A percentile compares a stretch with the other conserved stretches of the same genome.
These are phyloP conservation scores for Takashimella koratensis DNA, from an alignment of 1,284 basidiomycete genomes.

Conservation along the genomic window DNA sequence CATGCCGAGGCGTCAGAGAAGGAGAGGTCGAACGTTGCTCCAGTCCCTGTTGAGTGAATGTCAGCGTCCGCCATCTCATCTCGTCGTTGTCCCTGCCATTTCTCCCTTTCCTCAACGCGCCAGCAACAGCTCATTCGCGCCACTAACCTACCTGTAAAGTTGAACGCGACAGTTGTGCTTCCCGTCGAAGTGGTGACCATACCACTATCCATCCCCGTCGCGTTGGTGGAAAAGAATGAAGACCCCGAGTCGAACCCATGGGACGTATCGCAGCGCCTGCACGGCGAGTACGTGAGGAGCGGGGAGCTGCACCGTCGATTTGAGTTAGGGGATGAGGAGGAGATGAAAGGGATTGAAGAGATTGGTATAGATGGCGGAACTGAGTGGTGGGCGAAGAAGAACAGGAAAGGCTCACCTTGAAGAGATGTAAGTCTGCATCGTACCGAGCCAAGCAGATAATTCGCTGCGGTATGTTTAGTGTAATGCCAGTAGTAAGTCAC, in stretches of 20 bases:
- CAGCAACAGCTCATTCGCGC: neutral
- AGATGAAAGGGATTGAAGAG: neutral
- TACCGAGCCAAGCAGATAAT: no score
- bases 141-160: slow-evolving; percentile 26
- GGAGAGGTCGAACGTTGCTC: slow-evolving; percentile 1
- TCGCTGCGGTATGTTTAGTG: no score
- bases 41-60: no score
- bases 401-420: slow-evolving; percentile 16
- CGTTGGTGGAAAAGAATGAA: slow-evolving; percentile 1
- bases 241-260: slow-evolving; percentile 13
- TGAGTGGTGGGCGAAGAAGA: neutral
- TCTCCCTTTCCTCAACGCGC: neutral
- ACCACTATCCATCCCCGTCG: slow-evolving; percentile 19
- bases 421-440: slow-evolving; percentile 22
- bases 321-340: neutral
- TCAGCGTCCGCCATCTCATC: no score
- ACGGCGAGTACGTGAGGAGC: slow-evolving; percentile 28
- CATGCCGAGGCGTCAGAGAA: neutral
- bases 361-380: neutral
- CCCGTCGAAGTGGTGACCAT: slow-evolving; percentile 12
- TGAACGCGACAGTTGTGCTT: slow-evolving; percentile 12
- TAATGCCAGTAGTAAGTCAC: no score
- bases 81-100: neutral
- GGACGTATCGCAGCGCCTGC: slow-evolving; percentile 20
- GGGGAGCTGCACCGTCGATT: slow-evolving; percentile 25